Evolutionary conservation across 352 stramenopile genomes (phyloP).

Genomic region (Phytophthora pistaciae): DNA sequence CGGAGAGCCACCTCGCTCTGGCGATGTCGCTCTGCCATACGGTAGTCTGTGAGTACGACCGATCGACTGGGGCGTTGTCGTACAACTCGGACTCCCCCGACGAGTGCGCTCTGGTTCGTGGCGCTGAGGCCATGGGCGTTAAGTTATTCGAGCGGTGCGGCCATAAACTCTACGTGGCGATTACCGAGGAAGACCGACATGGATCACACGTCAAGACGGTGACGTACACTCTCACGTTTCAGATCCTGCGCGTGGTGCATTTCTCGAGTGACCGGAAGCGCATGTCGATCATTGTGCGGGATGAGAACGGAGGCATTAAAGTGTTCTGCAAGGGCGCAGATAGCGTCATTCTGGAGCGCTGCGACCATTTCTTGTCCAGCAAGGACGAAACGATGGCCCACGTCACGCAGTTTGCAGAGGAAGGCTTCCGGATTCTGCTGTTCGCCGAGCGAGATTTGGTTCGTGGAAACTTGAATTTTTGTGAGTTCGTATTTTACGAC

Average conservation of each 20-base stretch:
- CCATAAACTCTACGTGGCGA: constrained; percentile 60
- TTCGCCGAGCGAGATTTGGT: constrained; percentile 83
- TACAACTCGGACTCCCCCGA: constrained; percentile 95
- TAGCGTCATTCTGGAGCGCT: constrained; percentile 80
- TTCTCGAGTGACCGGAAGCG: constrained; percentile 86
- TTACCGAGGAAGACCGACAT: constrained; percentile 70
- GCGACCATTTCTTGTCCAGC: constrained; percentile 64
- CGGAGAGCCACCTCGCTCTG: constrained; percentile 70
- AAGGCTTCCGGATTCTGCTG: constrained; percentile 89
- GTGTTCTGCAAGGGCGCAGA: constrained; percentile 87
- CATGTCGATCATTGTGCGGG: constrained; percentile 86
- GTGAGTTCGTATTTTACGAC: background rate
- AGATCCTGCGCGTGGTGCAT: constrained; percentile 74
- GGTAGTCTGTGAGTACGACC: constrained; percentile 82
- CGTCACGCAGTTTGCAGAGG: constrained; percentile 82
- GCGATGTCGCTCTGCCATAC: constrained; percentile 88
- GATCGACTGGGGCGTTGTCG: constrained; percentile 45
- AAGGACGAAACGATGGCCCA: constrained; percentile 73
- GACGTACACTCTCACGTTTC: constrained; percentile 72
- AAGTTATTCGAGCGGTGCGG: constrained; percentile 74
- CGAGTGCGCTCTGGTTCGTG: constrained; percentile 92
- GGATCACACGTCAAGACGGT: constrained; percentile 68
- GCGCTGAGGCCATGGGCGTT: constrained; percentile 80
- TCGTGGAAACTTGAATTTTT: constrained; percentile 7
- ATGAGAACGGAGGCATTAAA: constrained; percentile 60